These are phyloP conservation scores for Desmodesmus armatus DNA, from an alignment of 139 green algal species.

Conservation along the genomic window DNA sequence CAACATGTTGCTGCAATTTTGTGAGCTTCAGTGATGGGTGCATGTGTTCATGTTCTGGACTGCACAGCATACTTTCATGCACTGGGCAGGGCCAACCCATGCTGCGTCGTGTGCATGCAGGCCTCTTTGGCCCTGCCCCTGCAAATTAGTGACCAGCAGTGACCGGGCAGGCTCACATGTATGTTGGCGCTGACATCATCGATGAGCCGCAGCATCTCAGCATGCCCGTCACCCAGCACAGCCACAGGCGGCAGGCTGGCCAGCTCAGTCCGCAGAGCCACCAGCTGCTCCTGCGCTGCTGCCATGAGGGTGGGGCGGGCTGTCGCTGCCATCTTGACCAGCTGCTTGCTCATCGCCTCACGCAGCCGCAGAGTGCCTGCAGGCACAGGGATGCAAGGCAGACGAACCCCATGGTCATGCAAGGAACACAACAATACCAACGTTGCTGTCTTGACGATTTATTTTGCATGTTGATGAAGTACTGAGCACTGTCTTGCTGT, in stretches of 20 bases:
- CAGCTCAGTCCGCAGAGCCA: conserved; percentile 17
- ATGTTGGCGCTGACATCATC: conserved; percentile 41
- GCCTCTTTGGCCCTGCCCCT: no score
- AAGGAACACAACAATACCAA: no score
- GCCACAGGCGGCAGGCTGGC: conserved; percentile 20
- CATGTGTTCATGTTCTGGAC: no score
- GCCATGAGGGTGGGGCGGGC: conserved; percentile 24
- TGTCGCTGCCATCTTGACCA: conserved; percentile 25
- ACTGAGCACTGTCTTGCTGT: no score
- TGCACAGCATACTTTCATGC: background rate
- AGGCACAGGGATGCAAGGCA: no score
- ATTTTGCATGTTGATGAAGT: no score
- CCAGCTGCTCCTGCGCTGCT: conserved; percentile 31
- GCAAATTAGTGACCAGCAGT: background rate
- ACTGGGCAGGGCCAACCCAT: background rate
- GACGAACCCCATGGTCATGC: no score
- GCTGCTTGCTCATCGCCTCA: conserved; percentile 40
- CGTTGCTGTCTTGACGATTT: no score
- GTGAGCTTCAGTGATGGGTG: no score
- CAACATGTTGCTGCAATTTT: no score
- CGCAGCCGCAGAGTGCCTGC: conserved; percentile 32
- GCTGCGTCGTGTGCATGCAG: no score
- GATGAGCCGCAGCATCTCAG: conserved; percentile 42
- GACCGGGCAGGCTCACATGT: conserved; percentile 31
- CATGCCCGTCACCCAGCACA: conserved; percentile 38